phyloP scores from a whole-genome alignment of 148 eudicot genomes.

The Silene uniflora region DNA sequence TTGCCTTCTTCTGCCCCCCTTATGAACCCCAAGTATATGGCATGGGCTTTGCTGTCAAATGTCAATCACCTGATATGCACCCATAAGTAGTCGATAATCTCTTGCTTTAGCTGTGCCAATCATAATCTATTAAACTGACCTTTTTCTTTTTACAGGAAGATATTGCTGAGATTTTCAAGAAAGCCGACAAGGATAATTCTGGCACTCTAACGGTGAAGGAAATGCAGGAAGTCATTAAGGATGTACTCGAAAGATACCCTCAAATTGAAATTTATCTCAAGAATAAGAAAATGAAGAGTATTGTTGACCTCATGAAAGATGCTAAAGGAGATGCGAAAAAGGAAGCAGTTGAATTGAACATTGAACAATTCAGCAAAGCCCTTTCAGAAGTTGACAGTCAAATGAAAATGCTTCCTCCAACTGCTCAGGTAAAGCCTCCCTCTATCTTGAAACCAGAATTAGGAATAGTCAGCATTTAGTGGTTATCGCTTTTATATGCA shows the following conservation, averaged over 20 bases:
- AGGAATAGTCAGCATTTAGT: no score
- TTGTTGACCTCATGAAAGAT: conserved; percentile 64
- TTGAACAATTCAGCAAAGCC: conserved; percentile 68
- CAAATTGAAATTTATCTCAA: conserved; percentile 81
- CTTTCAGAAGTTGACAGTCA: conserved; percentile 68
- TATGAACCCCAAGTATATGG: not conserved
- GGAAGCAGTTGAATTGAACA: conserved; percentile 69
- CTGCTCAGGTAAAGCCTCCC: conserved; percentile 61
- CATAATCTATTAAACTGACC: not conserved
- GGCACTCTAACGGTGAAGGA: conserved; percentile 87
- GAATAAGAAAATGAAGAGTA: conserved; percentile 56
- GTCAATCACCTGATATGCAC: not conserved
- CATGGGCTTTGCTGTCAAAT: not conserved
- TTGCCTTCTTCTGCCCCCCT: not conserved
- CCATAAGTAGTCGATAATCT: not conserved
- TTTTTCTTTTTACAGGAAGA: conserved; percentile 53
- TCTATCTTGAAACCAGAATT: no score
- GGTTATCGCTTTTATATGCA: no score
- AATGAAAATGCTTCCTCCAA: conserved; percentile 87
- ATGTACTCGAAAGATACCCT: conserved; percentile 82
- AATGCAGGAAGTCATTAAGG: conserved; percentile 76
- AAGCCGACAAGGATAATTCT: conserved; percentile 88
- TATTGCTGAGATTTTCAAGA: conserved; percentile 62
- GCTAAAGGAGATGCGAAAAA: conserved; percentile 55
- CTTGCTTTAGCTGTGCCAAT: not conserved